Conservation (phyloP, 2,329 filamentous ascomycete species). For the Dothidotthia symphoricarpi region DNA sequence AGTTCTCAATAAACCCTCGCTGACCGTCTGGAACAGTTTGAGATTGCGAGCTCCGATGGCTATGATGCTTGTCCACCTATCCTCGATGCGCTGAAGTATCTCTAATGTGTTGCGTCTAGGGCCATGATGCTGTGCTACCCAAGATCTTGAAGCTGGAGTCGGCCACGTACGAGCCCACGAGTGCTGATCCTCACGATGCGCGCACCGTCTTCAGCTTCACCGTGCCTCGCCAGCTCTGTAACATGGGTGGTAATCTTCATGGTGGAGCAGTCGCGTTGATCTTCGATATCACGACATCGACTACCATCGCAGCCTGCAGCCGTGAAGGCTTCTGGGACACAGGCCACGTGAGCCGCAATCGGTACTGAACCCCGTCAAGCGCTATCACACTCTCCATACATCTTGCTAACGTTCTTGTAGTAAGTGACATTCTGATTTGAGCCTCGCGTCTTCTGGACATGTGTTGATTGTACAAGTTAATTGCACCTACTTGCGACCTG, state of each 20-base stretch:
- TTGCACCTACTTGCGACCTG: slow-evolving; percentile 48
- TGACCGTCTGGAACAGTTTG: slow-evolving; percentile 20
- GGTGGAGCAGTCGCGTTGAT: slow-evolving; percentile 56
- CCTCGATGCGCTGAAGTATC: not conserved
- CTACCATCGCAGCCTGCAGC: slow-evolving; percentile 35
- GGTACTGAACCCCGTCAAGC: slow-evolving; percentile 3
- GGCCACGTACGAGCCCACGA: slow-evolving; percentile 29
- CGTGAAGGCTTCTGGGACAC: slow-evolving; percentile 45
- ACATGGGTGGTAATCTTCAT: slow-evolving; percentile 48
- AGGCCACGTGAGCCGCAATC: slow-evolving; percentile 41
- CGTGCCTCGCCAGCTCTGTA: slow-evolving; percentile 48
- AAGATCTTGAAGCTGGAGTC: slow-evolving; percentile 38
- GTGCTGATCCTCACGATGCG: slow-evolving; percentile 31
- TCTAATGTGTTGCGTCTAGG: slow-evolving; percentile 17
- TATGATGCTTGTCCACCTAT: slow-evolving; percentile 23
- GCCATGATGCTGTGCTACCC: slow-evolving; percentile 33
- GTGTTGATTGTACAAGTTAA: slow-evolving; percentile 33
- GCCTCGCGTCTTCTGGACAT: slow-evolving; percentile 8
- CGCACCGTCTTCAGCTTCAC: slow-evolving; percentile 46
- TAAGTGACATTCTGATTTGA: slow-evolving; percentile 6
- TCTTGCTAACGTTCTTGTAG: slow-evolving; percentile 10
- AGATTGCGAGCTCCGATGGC: slow-evolving; percentile 16
- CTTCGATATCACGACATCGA: slow-evolving; percentile 55
- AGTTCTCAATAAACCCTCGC: not conserved
- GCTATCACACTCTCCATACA: not conserved